A percentile compares a stretch with the other conserved stretches of the same genome.
Conservation (phyloP, 257 asterid genomes). For the Orobanche coerulescens region DNA sequence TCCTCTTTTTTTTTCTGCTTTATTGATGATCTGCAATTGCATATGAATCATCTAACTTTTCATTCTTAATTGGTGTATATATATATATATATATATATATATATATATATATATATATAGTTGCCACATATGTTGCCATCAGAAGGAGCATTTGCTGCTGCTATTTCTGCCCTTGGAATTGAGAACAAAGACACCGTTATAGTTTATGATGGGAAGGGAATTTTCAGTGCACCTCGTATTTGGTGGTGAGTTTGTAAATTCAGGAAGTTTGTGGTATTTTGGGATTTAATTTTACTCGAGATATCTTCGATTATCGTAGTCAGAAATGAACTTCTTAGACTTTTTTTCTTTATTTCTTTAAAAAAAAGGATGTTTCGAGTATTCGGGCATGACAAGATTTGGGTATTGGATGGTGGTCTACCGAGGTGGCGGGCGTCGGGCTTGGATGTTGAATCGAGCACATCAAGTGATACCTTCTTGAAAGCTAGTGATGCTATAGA, state of each 20-base stretch:
- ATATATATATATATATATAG: too few species aligned
- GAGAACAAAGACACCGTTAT: slow-evolving; percentile 68
- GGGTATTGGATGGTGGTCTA: slow-evolving; percentile 49
- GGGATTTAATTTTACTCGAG: not conserved
- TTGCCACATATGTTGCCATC: slow-evolving; percentile 87
- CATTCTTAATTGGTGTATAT: slow-evolving; percentile 18
- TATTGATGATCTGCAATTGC: not conserved
- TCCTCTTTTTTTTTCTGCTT: not conserved
- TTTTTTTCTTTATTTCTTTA: slow-evolving; percentile 7
- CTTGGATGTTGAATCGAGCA: slow-evolving; percentile 59
- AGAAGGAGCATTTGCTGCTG: slow-evolving; percentile 84
- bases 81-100: too few species aligned
- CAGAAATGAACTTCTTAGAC: not conserved
- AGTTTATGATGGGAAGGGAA: slow-evolving; percentile 76
- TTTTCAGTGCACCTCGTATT: slow-evolving; percentile 79
- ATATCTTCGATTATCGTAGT: not conserved
- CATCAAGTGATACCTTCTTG: slow-evolving; percentile 64
- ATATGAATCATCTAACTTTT: not conserved
- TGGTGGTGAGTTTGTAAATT: slow-evolving; percentile 59
- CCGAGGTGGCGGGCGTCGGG: slow-evolving; percentile 76
- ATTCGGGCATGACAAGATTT: slow-evolving; percentile 72
- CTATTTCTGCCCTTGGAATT: slow-evolving; percentile 75
- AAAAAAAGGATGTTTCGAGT: slow-evolving; percentile 81
- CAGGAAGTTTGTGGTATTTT: not conserved
- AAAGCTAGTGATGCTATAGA: slow-evolving; percentile 83